A percentile compares a stretch with the other conserved stretches of the same genome.
These are phyloP conservation scores for Mimosa bimucronata DNA, from an alignment of 306 rosid genomes.

Conservation along the genomic window DNA sequence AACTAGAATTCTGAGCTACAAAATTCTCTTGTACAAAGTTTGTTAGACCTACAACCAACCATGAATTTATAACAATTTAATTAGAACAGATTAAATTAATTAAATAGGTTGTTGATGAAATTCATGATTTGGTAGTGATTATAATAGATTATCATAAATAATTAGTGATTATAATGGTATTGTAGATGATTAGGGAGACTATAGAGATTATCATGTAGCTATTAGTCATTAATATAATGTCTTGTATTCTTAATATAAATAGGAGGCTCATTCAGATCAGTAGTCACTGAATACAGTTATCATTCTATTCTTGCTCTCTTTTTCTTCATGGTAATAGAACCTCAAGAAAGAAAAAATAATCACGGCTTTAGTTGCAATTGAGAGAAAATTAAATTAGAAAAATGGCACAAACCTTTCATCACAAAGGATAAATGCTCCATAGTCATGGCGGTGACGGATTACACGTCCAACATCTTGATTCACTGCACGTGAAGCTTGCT, in stretches of 20 bases:
- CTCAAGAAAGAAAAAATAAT: not conserved
- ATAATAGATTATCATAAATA: not conserved
- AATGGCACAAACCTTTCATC: constrained; percentile 82
- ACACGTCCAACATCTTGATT: constrained; percentile 99
- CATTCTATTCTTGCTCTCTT: not conserved
- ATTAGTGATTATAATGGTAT: not conserved
- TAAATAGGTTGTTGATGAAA: not conserved
- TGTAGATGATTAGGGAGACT: not conserved
- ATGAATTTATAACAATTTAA: not conserved
- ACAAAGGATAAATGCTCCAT: constrained; percentile 90
- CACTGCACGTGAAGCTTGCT: constrained; percentile 95
- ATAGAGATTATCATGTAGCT: not conserved
- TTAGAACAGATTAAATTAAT: not conserved
- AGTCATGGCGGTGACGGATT: constrained; percentile 95
- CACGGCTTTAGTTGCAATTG: constrained; percentile 18
- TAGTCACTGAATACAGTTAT: too few relatives aligned
- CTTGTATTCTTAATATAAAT: not conserved
- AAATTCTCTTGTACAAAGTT: not conserved
- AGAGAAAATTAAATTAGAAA: constrained; percentile 27
- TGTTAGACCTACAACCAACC: not conserved
- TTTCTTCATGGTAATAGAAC: not conserved
- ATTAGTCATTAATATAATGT: not conserved
- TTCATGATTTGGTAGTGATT: not conserved
- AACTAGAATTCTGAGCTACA: not conserved
- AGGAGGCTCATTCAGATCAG: not conserved